Evolutionary conservation across 768 basidiomycete genomes (phyloP).

Genomic region (Lactifluus piperatus): DNA sequence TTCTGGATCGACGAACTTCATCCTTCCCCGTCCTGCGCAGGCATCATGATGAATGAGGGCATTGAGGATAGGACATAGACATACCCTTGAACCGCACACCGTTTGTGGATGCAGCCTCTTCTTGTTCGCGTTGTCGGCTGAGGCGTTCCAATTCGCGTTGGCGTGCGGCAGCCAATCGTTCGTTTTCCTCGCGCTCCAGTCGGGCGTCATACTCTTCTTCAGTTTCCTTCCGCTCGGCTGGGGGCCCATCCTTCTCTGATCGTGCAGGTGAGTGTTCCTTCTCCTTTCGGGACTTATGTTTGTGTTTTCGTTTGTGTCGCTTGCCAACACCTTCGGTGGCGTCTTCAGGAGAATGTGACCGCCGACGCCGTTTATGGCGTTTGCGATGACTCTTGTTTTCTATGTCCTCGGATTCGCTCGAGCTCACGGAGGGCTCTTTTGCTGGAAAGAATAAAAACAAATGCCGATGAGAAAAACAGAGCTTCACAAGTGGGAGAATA

Average conservation of each 20-base stretch:
- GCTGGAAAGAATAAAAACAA: not conserved
- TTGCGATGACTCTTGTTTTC: conserved; percentile 3
- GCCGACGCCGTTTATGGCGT: conserved; percentile 17
- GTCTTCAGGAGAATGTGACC: conserved; percentile 11
- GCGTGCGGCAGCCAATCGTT: conserved; percentile 41
- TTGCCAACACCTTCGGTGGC: conserved; percentile 7
- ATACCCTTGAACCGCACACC: conserved; percentile 61
- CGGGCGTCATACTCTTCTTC: conserved; percentile 67
- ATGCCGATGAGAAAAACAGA: not conserved
- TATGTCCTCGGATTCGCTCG: conserved; percentile 13
- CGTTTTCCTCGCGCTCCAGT: conserved; percentile 58
- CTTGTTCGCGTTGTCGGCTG: conserved; percentile 32
- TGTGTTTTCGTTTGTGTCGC: conserved; percentile 22
- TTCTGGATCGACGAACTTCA: conserved; percentile 62
- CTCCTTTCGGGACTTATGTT: conserved; percentile 26
- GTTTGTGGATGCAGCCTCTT: conserved; percentile 27
- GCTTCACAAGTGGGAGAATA: not conserved
- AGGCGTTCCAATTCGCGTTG: conserved; percentile 42
- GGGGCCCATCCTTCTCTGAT: not conserved
- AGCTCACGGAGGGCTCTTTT: conserved; percentile 12
- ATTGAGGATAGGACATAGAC: conserved; percentile 3
- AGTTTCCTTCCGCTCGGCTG: conserved; percentile 35
- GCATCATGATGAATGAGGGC: conserved; percentile 3
- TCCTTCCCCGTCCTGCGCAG: conserved; percentile 47
- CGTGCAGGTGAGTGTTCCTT: conserved; percentile 19